Conservation (phyloP, 179 eudicot species). For the Spergularia azorica region DNA sequence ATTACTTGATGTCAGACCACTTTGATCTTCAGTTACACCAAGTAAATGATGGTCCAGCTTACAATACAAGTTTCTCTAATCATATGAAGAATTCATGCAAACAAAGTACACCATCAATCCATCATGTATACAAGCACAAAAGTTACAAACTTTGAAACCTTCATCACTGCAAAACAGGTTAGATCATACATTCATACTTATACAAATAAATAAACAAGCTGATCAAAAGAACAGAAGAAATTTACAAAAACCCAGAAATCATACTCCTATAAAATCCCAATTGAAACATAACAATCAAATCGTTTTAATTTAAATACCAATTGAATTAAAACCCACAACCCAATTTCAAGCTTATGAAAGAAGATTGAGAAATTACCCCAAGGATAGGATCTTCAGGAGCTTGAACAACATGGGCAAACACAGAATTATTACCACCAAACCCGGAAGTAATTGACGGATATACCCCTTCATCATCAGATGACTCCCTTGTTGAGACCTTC, state of each 20-base stretch:
- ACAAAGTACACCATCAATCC: background rate
- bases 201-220: background rate
- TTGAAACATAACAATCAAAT: background rate
- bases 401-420: conserved; percentile 62
- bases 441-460: conserved; percentile 38
- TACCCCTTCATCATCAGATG: conserved; percentile 19
- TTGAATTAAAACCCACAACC: background rate
- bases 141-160: background rate
- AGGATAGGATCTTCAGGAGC: conserved; percentile 99
- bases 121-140: background rate
- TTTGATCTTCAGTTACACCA: no score
- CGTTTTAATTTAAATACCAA: background rate
- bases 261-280: background rate
- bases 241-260: conserved; percentile 11
- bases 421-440: conserved; percentile 40
- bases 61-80: no score
- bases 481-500: conserved; percentile 19
- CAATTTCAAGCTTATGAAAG: background rate
- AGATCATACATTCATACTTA: background rate
- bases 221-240: background rate
- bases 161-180: background rate
- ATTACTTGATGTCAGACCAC: no score
- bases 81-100: background rate
- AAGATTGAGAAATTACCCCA: conserved; percentile 51
- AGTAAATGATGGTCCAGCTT: no score